These are phyloP conservation scores for Lantana camara DNA, from an alignment of 257 asterid genomes.

Conservation along the genomic window DNA sequence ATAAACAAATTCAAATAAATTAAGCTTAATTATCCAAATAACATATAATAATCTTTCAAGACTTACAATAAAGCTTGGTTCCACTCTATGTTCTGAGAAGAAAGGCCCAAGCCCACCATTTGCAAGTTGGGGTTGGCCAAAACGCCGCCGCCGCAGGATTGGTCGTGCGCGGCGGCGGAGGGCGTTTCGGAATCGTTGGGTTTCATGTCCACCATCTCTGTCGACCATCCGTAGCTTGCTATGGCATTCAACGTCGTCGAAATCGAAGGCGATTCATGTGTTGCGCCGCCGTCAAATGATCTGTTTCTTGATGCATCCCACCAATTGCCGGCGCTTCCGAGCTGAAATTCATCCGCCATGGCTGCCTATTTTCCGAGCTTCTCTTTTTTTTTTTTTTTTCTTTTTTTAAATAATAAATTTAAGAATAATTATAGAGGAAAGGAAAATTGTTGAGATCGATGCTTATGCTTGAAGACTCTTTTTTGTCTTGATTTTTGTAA, in stretches of 20 bases:
- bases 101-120: slow-evolving; percentile 72
- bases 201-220: slow-evolving; percentile 58
- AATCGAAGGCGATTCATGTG: slow-evolving; percentile 38
- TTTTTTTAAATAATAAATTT: background rate
- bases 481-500: slow-evolving; percentile 25
- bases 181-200: slow-evolving; percentile 44
- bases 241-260: slow-evolving; percentile 48
- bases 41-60: background rate
- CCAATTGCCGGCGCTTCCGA: slow-evolving; percentile 80
- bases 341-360: slow-evolving; percentile 83
- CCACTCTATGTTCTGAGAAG: slow-evolving; percentile 76
- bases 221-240: slow-evolving; percentile 63
- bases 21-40: too few relatives aligned
- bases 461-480: slow-evolving; percentile 36
- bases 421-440: background rate
- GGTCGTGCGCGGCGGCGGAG: slow-evolving; percentile 25
- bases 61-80: slow-evolving; percentile 64
- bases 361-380: background rate
- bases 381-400: background rate
- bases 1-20: too few relatives aligned
- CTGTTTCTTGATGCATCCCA: slow-evolving; percentile 68
- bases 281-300: slow-evolving; percentile 38
- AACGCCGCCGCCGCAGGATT: slow-evolving; percentile 21
- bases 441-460: slow-evolving; percentile 13
- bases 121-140: slow-evolving; percentile 53